These are phyloP conservation scores for Neurospora sp. DNA, from an alignment of 495 filamentous ascomycete genomes.

Conservation along the genomic window DNA sequence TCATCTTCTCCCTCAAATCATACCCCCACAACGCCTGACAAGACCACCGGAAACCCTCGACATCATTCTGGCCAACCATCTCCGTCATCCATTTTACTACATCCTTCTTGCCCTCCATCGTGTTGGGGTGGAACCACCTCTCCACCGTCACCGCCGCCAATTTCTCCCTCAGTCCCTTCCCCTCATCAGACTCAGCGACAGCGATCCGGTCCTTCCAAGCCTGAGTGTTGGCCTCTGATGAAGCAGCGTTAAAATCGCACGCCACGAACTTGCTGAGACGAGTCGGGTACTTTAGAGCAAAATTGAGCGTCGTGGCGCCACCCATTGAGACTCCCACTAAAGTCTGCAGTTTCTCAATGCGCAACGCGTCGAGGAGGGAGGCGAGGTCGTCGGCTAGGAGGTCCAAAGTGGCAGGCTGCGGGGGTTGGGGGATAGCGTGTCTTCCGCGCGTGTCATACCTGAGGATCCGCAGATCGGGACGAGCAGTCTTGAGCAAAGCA, in stretches of 20 bases:
- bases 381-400: conserved; percentile 56
- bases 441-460: conserved; percentile 63
- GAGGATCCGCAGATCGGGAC: conserved; percentile 58
- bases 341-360: conserved; percentile 48
- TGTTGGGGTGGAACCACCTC: conserved; percentile 62
- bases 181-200: conserved; percentile 48
- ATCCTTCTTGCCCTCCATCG: conserved; percentile 37
- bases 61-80: conserved; percentile 53
- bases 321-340: conserved; percentile 70
- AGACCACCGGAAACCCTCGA: conserved; percentile 58
- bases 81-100: conserved; percentile 34
- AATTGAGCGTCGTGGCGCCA: conserved; percentile 48
- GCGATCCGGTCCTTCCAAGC: conserved; percentile 70
- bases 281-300: not conserved
- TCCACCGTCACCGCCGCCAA: conserved; percentile 58
- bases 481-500: conserved; percentile 46
- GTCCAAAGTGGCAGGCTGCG: conserved; percentile 43
- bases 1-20: conserved; percentile 57
- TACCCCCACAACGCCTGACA: conserved; percentile 70
- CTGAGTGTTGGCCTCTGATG: conserved; percentile 56
- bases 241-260: conserved; percentile 70
- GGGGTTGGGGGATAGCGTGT: conserved; percentile 35
- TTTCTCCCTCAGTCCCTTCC: conserved; percentile 27
- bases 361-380: conserved; percentile 45
- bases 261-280: conserved; percentile 52